Conservation (phyloP, 441 rosid genomes). For the Croton setiger region DNA sequence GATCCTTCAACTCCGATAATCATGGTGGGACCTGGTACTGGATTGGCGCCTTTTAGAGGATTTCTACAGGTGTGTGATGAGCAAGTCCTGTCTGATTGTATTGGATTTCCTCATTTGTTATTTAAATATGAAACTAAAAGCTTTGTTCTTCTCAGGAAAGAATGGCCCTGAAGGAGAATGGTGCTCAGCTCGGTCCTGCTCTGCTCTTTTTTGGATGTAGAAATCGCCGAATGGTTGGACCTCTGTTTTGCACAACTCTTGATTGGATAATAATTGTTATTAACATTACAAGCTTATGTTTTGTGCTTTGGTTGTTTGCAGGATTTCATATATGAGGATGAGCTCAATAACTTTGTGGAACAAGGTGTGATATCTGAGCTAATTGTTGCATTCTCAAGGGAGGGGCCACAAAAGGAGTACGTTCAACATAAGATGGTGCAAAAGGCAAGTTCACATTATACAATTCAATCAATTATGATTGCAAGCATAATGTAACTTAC, state of each 20-base stretch:
- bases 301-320: constrained; percentile 21
- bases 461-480: not conserved
- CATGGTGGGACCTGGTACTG: constrained; percentile 99
- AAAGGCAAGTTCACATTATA: constrained; percentile 44
- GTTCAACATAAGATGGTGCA: constrained; percentile 93
- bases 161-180: constrained; percentile 68
- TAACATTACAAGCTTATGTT: constrained; percentile 3
- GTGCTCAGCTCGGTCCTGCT: constrained; percentile 72
- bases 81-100: not conserved
- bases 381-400: constrained; percentile 86
- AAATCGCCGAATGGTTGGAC: constrained; percentile 66
- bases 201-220: constrained; percentile 94
- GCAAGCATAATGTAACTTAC: not conserved
- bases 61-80: constrained; percentile 66
- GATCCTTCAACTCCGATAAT: constrained; percentile 78
- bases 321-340: constrained; percentile 96
- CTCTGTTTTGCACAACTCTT: not conserved
- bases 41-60: constrained; percentile 96
- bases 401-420: constrained; percentile 90
- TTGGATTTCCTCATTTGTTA: not conserved
- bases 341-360: constrained; percentile 62
- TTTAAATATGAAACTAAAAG: constrained; percentile 14
- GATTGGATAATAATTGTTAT: not conserved
- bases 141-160: constrained; percentile 57
- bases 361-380: constrained; percentile 80